A percentile compares a stretch with the other conserved stretches of the same genome.
phyloP scores from a whole-genome alignment of 495 filamentous ascomycete genomes.

The Tuber magnatum region DNA sequence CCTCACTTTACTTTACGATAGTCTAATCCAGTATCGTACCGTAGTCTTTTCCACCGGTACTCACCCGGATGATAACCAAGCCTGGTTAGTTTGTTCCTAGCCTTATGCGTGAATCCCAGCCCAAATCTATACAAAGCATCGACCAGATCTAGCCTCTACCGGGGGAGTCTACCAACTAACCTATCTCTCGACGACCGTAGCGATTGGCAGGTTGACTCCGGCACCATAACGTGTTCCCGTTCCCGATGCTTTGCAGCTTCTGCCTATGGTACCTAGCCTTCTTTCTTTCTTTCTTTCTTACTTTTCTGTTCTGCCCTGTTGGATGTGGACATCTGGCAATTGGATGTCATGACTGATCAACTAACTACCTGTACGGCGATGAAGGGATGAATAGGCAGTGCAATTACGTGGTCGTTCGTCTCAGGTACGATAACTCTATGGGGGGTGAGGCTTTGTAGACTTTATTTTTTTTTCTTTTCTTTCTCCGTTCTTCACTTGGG shows the following conservation, averaged over 20 bases:
- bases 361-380: too few relatives aligned
- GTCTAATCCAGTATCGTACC: neutral
- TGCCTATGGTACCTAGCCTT: neutral
- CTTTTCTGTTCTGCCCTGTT: neutral
- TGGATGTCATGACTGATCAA: neutral
- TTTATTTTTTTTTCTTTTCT: neutral
- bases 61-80: neutral
- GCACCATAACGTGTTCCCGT: neutral
- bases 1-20: neutral
- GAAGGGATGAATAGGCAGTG: neutral
- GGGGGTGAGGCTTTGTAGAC: neutral
- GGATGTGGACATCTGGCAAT: conserved; percentile 1
- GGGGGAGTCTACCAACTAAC: neutral
- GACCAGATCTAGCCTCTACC: neutral
- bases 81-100: neutral
- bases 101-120: neutral
- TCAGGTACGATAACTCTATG: neutral
- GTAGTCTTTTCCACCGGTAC: neutral
- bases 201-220: neutral
- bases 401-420: neutral
- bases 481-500: neutral
- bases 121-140: neutral
- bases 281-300: neutral
- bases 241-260: conserved; percentile 3
- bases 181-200: neutral